These are phyloP conservation scores for Antitrichia curtipendula DNA, from an alignment of 225 moss, liverwort and hornwort genomes.

Conservation along the genomic window DNA sequence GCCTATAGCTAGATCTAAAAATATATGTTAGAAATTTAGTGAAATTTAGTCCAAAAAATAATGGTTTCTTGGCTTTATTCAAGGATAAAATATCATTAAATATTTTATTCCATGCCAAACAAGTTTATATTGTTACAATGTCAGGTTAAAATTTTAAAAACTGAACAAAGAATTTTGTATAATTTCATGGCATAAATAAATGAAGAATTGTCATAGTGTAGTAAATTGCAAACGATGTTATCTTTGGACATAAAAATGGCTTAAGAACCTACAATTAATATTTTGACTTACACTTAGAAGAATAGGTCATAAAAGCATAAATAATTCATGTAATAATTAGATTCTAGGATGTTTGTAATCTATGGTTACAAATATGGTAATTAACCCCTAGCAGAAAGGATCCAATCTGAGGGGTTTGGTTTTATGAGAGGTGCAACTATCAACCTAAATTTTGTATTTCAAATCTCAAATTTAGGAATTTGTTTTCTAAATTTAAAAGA, in stretches of 20 bases:
- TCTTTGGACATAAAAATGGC: neutral
- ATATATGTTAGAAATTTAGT: neutral
- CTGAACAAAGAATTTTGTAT: neutral
- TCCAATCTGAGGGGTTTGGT: fast-evolving
- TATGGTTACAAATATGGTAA: neutral
- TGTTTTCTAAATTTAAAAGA: too few species aligned
- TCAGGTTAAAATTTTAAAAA: neutral
- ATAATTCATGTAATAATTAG: neutral
- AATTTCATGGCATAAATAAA: neutral
- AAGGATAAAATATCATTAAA: neutral
- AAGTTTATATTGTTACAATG: neutral
- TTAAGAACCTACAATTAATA: neutral
- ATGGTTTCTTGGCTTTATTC: neutral
- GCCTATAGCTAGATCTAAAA: neutral
- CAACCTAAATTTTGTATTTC: neutral
- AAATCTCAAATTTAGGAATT: too few species aligned
- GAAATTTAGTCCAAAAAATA: neutral
- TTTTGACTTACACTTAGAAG: neutral
- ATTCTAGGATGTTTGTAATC: neutral
- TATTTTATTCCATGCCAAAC: neutral
- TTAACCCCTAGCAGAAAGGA: neutral
- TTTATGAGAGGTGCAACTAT: neutral
- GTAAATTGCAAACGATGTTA: neutral
- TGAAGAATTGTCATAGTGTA: neutral
- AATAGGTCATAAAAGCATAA: too few species aligned